These are phyloP conservation scores for Boeremia lycopersici DNA, from an alignment of 2,329 filamentous ascomycete genomes.

Conservation along the genomic window DNA sequence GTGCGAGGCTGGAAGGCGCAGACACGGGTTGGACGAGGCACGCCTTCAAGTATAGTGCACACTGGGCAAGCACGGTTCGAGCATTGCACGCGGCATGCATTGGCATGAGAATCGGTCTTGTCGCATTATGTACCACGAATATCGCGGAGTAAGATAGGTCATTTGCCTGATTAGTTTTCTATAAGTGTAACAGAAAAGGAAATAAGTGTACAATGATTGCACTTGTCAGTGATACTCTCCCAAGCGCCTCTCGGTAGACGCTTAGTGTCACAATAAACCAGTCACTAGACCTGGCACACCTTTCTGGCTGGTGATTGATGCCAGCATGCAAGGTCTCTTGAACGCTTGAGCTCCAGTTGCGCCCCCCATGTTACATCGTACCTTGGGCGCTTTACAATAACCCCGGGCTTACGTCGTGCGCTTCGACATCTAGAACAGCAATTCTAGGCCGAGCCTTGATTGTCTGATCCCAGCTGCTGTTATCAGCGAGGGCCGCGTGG, in stretches of 20 bases:
- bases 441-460: neutral
- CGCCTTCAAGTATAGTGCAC: neutral
- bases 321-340: too few relatives aligned
- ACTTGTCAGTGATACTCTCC: too few relatives aligned
- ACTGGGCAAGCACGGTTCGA: neutral
- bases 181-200: too few relatives aligned
- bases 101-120: too few relatives aligned
- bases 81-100: too few relatives aligned
- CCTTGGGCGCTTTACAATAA: neutral
- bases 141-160: too few relatives aligned
- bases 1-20: neutral
- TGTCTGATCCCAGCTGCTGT: neutral
- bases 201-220: too few relatives aligned
- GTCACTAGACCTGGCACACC: neutral
- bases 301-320: too few relatives aligned
- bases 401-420: neutral
- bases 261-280: too few relatives aligned
- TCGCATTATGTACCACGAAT: too few relatives aligned
- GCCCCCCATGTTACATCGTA: neutral
- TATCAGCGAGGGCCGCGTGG: conserved; percentile 6
- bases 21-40: neutral
- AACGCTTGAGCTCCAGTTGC: neutral
- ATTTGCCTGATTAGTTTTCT: too few relatives aligned
- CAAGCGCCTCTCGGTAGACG: too few relatives aligned
- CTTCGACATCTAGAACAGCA: neutral